These are phyloP conservation scores for Biscogniauxia marginata DNA, from an alignment of 2,329 filamentous ascomycete species.

Conservation along the genomic window DNA sequence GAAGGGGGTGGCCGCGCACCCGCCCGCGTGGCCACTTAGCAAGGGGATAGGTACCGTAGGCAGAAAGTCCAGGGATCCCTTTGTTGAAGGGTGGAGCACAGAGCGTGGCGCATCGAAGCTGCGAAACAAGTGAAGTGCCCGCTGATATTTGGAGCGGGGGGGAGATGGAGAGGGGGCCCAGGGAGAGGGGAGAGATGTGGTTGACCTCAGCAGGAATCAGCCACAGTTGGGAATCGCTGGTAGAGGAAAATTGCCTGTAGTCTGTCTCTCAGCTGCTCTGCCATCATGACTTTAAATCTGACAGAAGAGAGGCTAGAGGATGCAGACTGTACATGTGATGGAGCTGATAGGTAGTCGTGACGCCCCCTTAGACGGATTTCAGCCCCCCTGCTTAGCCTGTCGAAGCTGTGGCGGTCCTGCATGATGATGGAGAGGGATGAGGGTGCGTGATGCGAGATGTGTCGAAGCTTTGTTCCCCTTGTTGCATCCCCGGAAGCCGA, in stretches of 20 bases:
- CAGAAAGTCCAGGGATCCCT: not conserved
- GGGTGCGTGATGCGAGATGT: not conserved
- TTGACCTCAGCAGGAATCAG: not conserved
- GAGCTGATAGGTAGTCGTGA: not conserved
- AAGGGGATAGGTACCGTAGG: not conserved
- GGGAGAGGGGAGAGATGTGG: not conserved
- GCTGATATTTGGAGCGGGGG: not conserved
- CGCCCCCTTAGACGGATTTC: not conserved
- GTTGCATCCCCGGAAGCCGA: not conserved
- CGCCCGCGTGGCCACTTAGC: not conserved
- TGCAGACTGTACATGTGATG: not conserved
- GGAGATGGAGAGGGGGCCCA: not conserved
- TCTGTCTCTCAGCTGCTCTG: not conserved
- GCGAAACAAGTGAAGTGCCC: not conserved
- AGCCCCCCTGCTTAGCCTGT: not conserved
- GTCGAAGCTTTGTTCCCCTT: not conserved
- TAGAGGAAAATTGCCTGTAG: not conserved
- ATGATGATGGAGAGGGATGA: not conserved
- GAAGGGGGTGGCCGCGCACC: not conserved
- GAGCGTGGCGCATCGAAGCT: conserved; percentile 2
- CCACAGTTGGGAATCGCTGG: not conserved
- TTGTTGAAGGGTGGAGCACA: not conserved
- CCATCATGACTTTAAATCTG: not conserved
- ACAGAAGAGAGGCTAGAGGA: not conserved
- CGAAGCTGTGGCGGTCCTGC: not conserved